Conservation (phyloP, 495 filamentous ascomycete species). For the Talaromyces proteolyticus region DNA sequence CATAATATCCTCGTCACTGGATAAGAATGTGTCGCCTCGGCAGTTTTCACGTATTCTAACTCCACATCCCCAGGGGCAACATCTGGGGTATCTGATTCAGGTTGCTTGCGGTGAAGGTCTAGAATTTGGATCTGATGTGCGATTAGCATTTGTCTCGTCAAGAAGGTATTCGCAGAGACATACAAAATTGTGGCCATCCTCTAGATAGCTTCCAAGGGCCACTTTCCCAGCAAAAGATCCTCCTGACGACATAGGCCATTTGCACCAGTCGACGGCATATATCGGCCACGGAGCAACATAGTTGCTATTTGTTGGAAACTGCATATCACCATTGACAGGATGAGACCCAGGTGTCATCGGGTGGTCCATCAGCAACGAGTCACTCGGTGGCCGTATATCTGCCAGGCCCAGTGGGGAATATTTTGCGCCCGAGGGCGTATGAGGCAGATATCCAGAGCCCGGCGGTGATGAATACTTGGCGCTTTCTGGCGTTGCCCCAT, state of each 20-base stretch:
- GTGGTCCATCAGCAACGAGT: constrained; percentile 68
- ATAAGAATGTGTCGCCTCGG: constrained; percentile 96
- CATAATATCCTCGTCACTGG: constrained; percentile 94
- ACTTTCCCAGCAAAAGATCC: constrained; percentile 79
- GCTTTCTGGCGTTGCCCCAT: constrained; percentile 59
- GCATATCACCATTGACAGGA: constrained; percentile 38
- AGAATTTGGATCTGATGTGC: constrained; percentile 86
- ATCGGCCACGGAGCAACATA: constrained; percentile 94
- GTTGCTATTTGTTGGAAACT: constrained; percentile 66
- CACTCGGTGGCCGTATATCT: constrained; percentile 77
- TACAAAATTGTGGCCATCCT: constrained; percentile 98
- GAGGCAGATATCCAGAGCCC: constrained; percentile 56
- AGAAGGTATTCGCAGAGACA: constrained; percentile 15
- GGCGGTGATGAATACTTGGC: constrained; percentile 65
- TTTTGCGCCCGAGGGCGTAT: constrained; percentile 66
- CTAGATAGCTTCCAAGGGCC: constrained; percentile 90
- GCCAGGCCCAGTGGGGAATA: constrained; percentile 87
- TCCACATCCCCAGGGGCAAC: constrained; percentile 65
- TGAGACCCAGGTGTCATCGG: constrained; percentile 32
- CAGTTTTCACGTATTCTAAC: constrained; percentile 89
- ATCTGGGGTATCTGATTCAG: constrained; percentile 55
- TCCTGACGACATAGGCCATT: constrained; percentile 78
- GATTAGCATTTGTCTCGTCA: constrained; percentile 10
- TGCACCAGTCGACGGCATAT: constrained; percentile 98
- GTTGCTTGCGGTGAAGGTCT: constrained; percentile 71